Percentiles rank a stretch among this genome's conserved stretches.
These are phyloP conservation scores for Verbascum thapsus DNA, from an alignment of 257 asterid species.

Conservation along the genomic window DNA sequence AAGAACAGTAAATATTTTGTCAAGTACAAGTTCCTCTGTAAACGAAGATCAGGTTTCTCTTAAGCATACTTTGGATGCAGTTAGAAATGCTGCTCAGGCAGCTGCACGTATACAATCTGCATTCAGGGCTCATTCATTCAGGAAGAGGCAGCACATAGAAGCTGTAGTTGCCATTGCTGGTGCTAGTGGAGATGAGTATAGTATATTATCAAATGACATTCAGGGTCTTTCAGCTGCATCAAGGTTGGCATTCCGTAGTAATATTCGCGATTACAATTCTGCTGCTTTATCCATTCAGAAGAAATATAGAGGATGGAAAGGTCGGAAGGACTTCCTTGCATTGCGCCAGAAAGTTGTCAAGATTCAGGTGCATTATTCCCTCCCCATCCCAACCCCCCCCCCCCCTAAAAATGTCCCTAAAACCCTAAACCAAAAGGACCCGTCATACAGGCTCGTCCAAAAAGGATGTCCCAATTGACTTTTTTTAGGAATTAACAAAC, in stretches of 20 bases:
- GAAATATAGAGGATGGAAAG: conserved; percentile 90
- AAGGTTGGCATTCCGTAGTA: conserved; percentile 59
- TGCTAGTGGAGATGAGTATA: conserved; percentile 51
- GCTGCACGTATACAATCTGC: conserved; percentile 98
- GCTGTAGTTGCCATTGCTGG: conserved; percentile 34
- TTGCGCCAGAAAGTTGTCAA: conserved; percentile 89
- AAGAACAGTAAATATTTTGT: conserved; percentile 53
- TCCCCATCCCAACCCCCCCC: no score
- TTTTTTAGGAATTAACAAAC: no score
- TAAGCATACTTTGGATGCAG: conserved; percentile 76
- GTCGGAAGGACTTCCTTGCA: conserved; percentile 80
- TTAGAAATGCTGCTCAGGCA: conserved; percentile 83
- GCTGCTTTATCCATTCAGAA: conserved; percentile 96
- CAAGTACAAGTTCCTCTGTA: conserved; percentile 38
- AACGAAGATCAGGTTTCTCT: conserved; percentile 72
- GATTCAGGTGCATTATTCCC: conserved; percentile 69
- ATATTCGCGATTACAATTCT: conserved; percentile 56
- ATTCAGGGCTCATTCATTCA: conserved; percentile 92
- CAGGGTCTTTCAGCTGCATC: conserved; percentile 68
- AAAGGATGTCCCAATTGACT: no score
- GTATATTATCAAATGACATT: conserved; percentile 46
- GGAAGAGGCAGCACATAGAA: conserved; percentile 67
- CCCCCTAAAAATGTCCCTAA: no score
- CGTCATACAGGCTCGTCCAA: no score
- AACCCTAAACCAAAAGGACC: no score